Base-by-base conservation (phyloP, 495 filamentous ascomycete genomes). In the Aspergillus bertholletiae region DNA sequence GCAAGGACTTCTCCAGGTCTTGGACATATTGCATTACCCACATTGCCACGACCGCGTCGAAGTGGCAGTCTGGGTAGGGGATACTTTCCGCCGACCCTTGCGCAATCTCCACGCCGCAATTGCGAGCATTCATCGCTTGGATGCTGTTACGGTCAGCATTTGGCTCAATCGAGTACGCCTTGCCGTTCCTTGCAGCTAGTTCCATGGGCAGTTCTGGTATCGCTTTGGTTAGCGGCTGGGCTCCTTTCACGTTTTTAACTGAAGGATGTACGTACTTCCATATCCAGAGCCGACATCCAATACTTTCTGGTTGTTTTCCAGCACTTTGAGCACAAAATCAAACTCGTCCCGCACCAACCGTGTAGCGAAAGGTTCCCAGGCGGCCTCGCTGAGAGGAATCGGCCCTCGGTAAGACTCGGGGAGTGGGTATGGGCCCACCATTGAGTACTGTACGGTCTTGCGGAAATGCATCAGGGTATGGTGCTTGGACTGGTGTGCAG, bases 1-100 rank as follows among this genome's bases (percentile, higher is more conserved):
- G 41, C 12, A 54, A 28, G 8, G 40, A 46, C 24, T 54, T 54
- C 3, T 54, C 41, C 5, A 54, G 51, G 28, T 54, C 41, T 23
- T 35, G 17, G 11, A 35, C 40, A 17, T 46, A 46, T 5, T 54
- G 26, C 15, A 54, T 7, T 7, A 34, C 30, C 41, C 24, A 46
- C 28, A 35, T 46, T 23, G 51, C 26, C 8, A 54, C 41, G 0
- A 35, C 41, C 4, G 51, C 24, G 40, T 54, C 51, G n/a, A 54
- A 46, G 23, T 17, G 6, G 2, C n/a, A 9, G 22, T 46, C 27
- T 4, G 5, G 6, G 8, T 34, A 54, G 4, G 51, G 41, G 6
- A 54, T 17, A 26, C 21, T 46, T 39, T 53, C 51, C 7, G 39
- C 39, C 8, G 51, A 12, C 46, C 35, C 5, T 5, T 39, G 34